Conservation (phyloP, 345 rosid genomes). For the rapeseed (Brassica napus) region Da-Ae NC_063449.1:37376001-37376500, state of each 20-base stretch:
- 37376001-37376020: neutral
- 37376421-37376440: conserved; percentile 68
- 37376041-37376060: neutral
- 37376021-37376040: neutral
- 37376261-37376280: conserved; percentile 89
- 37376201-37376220: conserved; percentile 92
- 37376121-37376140: conserved; percentile 61
- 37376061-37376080: conserved; percentile 57
- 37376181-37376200: conserved; percentile 93
- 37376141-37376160: conserved; percentile 83
- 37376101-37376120: conserved; percentile 57
- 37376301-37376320: conserved; percentile 89
- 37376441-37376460: conserved; percentile 61
- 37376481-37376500: conserved; percentile 79
- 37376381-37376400: conserved; percentile 93
- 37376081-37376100: conserved; percentile 82
- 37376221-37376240: conserved; percentile 72
- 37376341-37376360: conserved; percentile 72
- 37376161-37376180: conserved; percentile 82
- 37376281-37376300: conserved; percentile 84
- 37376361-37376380: conserved; percentile 81
- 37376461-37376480: conserved; percentile 68
- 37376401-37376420: conserved; percentile 93
- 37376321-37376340: conserved; percentile 71
- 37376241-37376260: conserved; percentile 66